Base-by-base conservation (phyloP, 345 rosid species). In the Gossypium arboreum region DNA sequence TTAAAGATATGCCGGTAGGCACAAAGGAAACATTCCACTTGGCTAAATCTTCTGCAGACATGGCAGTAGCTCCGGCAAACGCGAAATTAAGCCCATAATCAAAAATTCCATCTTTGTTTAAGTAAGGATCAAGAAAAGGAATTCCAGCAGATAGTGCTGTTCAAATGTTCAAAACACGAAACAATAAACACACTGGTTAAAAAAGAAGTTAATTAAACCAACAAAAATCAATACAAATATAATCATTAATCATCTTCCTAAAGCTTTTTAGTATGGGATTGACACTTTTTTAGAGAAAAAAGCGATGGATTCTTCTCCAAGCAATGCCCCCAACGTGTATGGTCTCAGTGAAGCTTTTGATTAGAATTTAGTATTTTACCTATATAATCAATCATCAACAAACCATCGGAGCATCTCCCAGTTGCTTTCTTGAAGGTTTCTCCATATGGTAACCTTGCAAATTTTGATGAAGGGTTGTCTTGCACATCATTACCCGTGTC, bases 351-450 rank as follows among this genome's bases (percentile, higher is more conserved):
- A 54, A 54, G 24, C 9, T 54, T 7, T 17, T 17, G 9, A 54
- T 17, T 7, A 54, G 22, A 17, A 54, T 2, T 17, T 13, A 13
- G 13, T 50, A 12, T 51, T 51, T 52, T 58, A 58, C 62, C 62
- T 22, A 58, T 9, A 58, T 58, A 58, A 58, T 58, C 62, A 58
- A 58, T 58, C 62, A 58, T 58, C 34, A 58, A 58, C 62, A 58
- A 58, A 29, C 62, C 62, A 11, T 58, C 4, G n/a, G 62, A 58
- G 34, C 62, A 58, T 58, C 62, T 58, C 15, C 62, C 62, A 58
- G 62, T 58, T 58, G 62, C 15, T 24, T 58, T 58, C 16, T 58
- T 58, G 15, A 58, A 58, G 62, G 62, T 22, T 12, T 22, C 62
- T 1, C 34, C 62, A 24, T 22, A 58, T 8, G 62, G 62, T 3